Conservation (phyloP, 2,329 filamentous ascomycete genomes). For the Sporothrix pseudoabietina region DNA sequence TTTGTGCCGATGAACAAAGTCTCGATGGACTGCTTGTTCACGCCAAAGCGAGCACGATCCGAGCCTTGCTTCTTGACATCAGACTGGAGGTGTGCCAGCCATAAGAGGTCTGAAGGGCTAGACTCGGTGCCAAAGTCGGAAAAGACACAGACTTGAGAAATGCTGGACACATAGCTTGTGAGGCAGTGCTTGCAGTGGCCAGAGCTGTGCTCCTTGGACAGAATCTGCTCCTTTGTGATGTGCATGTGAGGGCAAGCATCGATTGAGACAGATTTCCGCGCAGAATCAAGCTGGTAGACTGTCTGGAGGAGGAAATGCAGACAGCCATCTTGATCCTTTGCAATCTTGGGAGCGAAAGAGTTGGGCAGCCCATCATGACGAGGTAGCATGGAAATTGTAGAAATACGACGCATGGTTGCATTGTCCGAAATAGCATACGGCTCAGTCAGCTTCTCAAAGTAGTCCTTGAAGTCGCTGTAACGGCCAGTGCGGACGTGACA, state of each 20-base stretch:
- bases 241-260: conserved; percentile 7
- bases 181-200: conserved; percentile 14
- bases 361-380: conserved; percentile 8
- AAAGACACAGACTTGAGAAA: neutral
- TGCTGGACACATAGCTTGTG: neutral
- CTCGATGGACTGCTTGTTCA: conserved; percentile 7
- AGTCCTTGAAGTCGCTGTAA: neutral
- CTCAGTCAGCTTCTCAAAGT: neutral
- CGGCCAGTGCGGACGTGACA: neutral
- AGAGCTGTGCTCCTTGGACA: conserved; percentile 11
- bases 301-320: conserved; percentile 19
- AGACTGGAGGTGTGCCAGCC: conserved; percentile 15
- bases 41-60: conserved; percentile 3
- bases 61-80: conserved; percentile 1
- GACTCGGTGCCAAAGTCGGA: conserved; percentile 16
- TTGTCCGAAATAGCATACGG: conserved; percentile 11
- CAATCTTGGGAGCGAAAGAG: conserved; percentile 14
- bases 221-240: neutral
- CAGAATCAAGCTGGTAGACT: neutral
- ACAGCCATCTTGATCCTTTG: neutral
- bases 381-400: neutral
- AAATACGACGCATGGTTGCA: neutral
- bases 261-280: neutral
- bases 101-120: neutral
- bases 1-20: neutral